These are phyloP conservation scores for Candida sanyaensis DNA, from an alignment of 1,139 yeast genomes.

Conservation along the genomic window DNA sequence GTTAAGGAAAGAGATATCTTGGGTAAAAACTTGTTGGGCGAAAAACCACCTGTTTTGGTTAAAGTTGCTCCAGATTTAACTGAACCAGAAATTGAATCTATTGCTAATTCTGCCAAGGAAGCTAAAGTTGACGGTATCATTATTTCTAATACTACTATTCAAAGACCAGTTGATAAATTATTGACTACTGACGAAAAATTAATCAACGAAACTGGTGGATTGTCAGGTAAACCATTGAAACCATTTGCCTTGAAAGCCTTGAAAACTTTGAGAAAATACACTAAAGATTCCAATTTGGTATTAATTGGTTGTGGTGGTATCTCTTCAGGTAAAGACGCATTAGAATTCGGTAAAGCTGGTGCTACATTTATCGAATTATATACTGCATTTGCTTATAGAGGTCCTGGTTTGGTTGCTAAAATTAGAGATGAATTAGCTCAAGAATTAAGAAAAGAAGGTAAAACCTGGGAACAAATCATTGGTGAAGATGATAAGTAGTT, in stretches of 20 bases:
- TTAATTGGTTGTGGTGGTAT: conserved; percentile 96
- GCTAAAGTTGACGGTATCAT: conserved; percentile 90
- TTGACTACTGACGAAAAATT: conserved; percentile 46
- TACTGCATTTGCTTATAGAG: conserved; percentile 90
- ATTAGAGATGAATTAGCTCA: conserved; percentile 73
- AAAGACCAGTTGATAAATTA: conserved; percentile 61
- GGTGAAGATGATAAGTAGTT: conserved; percentile 50
- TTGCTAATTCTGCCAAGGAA: conserved; percentile 76
- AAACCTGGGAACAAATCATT: conserved; percentile 79
- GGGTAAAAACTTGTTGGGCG: conserved; percentile 38
- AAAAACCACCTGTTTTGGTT: conserved; percentile 75
- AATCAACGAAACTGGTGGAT: conserved; percentile 74
- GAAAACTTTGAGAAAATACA: conserved; percentile 65
- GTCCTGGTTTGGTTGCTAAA: conserved; percentile 83
- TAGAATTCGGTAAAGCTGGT: conserved; percentile 92
- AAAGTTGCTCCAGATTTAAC: conserved; percentile 93
- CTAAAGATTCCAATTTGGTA: conserved; percentile 71
- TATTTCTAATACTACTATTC: conserved; percentile 87
- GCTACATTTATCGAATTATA: conserved; percentile 85
- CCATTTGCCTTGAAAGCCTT: conserved; percentile 76
- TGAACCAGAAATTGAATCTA: conserved; percentile 77
- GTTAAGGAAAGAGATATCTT: conserved; percentile 58
- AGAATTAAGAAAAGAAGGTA: conserved; percentile 71
- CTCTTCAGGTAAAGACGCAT: conserved; percentile 77
- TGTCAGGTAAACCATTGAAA: conserved; percentile 91